Evolutionary conservation across 192 early-diverging fungal genomes (phyloP), one percentile per base, ranked within the genome.

Genomic region (Lunasporangiospora selenospora): DNA sequence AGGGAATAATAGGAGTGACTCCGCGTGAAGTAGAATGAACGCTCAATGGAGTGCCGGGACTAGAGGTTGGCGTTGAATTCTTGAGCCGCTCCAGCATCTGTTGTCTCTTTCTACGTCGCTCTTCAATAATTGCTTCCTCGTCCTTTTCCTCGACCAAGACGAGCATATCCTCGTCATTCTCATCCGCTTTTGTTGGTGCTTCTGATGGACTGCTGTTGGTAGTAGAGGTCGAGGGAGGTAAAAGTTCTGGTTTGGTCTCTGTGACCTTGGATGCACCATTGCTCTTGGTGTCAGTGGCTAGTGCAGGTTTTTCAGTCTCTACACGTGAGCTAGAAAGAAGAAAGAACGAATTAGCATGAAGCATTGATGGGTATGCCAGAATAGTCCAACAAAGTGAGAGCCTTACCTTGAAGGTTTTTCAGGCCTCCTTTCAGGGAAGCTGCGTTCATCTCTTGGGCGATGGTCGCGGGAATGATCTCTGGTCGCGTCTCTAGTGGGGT

Each of bases 71-170:
- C 40, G 38, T 73, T 38, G 69, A 57, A 53, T 75, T 32, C 31
- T 62, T 75, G 62, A 90, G 79, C 63, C 90, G 87, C 51, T 85
- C 75, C 41, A 97, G 50, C 44, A 97, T 93, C 27, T 84, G 91
- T 55, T 81, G 80, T 50, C 92, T 81, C 26, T 89, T 83, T 60
- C 84, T 87, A 33, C 93, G 84, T 7, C 94, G 86, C 80, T 94
- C 93, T 62, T 96, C 93, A 56, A 96, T 89, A 49, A 92, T 52
- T 43, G 83, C 77, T 53, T 92, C 87, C 64, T 95, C 91, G 33
- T 94, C 90, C 23, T 84, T 85, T 41, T 91, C 86, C 55, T 89
- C 85, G 19, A 76, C 55, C 26, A 76, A 49, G 57, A 81, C 40
- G 9, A 69, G 65, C 46, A 70, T 62, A 29, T 65, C 46, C 3